phyloP scores from a whole-genome alignment of 495 filamentous ascomycete species.

The Apiosordaria backusii region DNA sequence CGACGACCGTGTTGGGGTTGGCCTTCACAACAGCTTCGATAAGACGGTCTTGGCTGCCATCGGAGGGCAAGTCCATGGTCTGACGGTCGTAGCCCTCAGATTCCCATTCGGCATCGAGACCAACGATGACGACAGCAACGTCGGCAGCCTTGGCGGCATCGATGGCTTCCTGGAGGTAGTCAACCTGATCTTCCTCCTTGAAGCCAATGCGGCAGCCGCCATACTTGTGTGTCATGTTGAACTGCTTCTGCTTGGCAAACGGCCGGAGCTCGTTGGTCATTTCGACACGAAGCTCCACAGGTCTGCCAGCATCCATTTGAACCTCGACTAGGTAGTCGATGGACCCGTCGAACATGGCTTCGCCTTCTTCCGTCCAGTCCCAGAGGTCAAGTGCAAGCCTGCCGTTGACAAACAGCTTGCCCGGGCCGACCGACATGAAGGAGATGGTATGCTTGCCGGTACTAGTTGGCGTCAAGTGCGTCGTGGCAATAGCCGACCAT shows the following conservation, averaged over 20 bases:
- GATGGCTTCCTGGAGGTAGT: conserved; percentile 69
- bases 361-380: conserved; percentile 64
- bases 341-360: conserved; percentile 59
- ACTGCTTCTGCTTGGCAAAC: conserved; percentile 45
- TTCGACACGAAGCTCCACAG: conserved; percentile 51
- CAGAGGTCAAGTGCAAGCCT: conserved; percentile 70
- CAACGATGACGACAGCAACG: conserved; percentile 74
- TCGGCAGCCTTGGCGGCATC: conserved; percentile 64
- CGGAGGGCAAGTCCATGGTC: conserved; percentile 71
- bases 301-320: conserved; percentile 47
- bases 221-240: conserved; percentile 53
- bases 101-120: conserved; percentile 83
- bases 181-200: conserved; percentile 63
- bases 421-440: conserved; percentile 72
- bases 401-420: conserved; percentile 64
- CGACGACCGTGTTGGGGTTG: conserved; percentile 71
- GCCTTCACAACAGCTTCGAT: conserved; percentile 65
- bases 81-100: conserved; percentile 83
- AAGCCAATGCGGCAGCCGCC: conserved; percentile 80
- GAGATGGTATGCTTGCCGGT: conserved; percentile 70
- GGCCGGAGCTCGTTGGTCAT: conserved; percentile 62
- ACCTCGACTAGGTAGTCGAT: conserved; percentile 52
- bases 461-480: conserved; percentile 48
- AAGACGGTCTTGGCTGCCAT: conserved; percentile 69
- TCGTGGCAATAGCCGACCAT: conserved; percentile 59